Evolutionary conservation across 2,329 filamentous ascomycete genomes (phyloP).

Genomic region (Scleromitrula shiraiana): DNA sequence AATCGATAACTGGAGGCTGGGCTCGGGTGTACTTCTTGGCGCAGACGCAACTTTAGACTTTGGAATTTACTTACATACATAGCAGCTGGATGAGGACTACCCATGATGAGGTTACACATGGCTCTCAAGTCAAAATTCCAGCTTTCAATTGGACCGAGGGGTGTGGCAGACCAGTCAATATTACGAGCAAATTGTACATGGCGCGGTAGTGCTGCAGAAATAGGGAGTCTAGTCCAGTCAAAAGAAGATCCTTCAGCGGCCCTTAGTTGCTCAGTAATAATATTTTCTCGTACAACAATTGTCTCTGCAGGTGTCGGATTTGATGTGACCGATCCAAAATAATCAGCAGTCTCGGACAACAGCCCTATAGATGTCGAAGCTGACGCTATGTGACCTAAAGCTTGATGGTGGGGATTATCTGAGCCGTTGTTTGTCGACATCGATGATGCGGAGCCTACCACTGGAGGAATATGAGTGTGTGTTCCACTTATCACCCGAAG

Average conservation of each 20-base stretch:
- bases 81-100: conserved; percentile 63
- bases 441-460: not conserved
- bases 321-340: conserved; percentile 22
- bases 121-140: conserved; percentile 66
- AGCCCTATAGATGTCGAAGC: not conserved
- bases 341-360: conserved; percentile 16
- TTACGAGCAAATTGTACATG: conserved; percentile 68
- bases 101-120: conserved; percentile 79
- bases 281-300: not conserved
- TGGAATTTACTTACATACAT: conserved; percentile 44
- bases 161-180: conserved; percentile 64
- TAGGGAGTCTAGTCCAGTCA: conserved; percentile 71
- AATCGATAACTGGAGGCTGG: too few species aligned
- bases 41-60: too few species aligned
- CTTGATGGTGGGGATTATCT: not conserved
- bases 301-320: not conserved
- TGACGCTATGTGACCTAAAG: not conserved
- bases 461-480: conserved; percentile 16
- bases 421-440: not conserved
- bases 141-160: conserved; percentile 65
- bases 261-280: not conserved
- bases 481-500: conserved; percentile 61
- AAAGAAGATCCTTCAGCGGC: conserved; percentile 38
- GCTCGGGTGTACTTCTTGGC: too few species aligned
- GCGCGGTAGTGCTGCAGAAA: conserved; percentile 53